A percentile compares a stretch with the other conserved stretches of the same genome.
Conservation (phyloP, 257 asterid species). For the Lavandula angustifolia region DNA sequence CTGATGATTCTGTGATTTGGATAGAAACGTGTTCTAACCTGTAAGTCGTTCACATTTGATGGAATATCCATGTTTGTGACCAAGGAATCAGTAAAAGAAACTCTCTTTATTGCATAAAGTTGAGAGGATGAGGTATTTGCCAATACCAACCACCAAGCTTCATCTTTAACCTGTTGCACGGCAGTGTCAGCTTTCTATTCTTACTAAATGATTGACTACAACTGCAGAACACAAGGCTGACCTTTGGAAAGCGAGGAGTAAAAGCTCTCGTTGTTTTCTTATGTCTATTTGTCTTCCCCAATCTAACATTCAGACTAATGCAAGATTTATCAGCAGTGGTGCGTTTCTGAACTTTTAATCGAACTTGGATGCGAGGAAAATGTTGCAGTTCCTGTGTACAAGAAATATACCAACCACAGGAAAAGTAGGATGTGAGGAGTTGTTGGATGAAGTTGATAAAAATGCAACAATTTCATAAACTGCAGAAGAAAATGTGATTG, state of each 20-base stretch:
- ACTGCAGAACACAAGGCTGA: conserved; percentile 28
- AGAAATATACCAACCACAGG: conserved; percentile 23
- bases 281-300: conserved; percentile 56
- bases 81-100: conserved; percentile 61
- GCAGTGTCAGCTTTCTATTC: conserved; percentile 31
- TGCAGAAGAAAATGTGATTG: neutral
- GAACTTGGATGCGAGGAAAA: conserved; percentile 67
- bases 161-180: conserved; percentile 74
- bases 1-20: neutral
- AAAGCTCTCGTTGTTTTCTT: conserved; percentile 69
- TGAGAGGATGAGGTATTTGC: conserved; percentile 71
- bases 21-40: conserved; percentile 43
- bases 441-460: conserved; percentile 5
- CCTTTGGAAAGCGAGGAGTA: conserved; percentile 91
- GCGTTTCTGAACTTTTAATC: conserved; percentile 59
- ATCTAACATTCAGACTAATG: conserved; percentile 53
- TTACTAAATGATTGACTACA: conserved; percentile 14
- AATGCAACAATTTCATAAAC: neutral
- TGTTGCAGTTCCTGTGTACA: conserved; percentile 64
- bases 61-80: conserved; percentile 69
- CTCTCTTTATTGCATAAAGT: conserved; percentile 74
- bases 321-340: conserved; percentile 38
- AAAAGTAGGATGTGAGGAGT: conserved; percentile 14
- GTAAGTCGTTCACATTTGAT: conserved; percentile 46
- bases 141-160: conserved; percentile 98